These are phyloP conservation scores for Cupressus sempervirens DNA, from an alignment of 75 land plant species.

Conservation along the genomic window DNA sequence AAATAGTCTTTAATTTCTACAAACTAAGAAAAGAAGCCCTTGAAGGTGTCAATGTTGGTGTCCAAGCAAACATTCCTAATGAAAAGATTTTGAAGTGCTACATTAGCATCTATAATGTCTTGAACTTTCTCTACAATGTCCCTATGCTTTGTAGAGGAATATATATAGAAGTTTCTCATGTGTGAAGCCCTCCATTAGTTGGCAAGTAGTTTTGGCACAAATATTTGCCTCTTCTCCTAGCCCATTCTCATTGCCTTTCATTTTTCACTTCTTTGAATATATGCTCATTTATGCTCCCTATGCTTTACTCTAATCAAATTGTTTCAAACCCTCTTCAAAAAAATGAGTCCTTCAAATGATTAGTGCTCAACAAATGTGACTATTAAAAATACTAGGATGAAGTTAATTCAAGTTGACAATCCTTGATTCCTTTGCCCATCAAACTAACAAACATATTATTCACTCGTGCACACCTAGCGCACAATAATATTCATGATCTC, in stretches of 20 bases:
- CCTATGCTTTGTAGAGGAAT: conserved; percentile 24
- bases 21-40: conserved; percentile 45
- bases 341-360: too few species aligned
- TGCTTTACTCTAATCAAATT: too few species aligned
- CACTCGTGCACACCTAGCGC: too few species aligned
- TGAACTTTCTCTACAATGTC: conserved; percentile 16
- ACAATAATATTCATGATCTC: too few species aligned
- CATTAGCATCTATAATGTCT: conserved; percentile 34
- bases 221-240: not conserved
- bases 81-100: conserved; percentile 53
- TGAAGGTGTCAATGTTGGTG: conserved; percentile 34
- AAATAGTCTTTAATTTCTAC: conserved; percentile 56
- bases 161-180: conserved; percentile 33
- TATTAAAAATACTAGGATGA: too few species aligned
- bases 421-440: too few species aligned
- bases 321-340: too few species aligned
- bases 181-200: conserved; percentile 35
- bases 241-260: not conserved
- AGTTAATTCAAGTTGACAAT: too few species aligned
- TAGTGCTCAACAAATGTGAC: too few species aligned
- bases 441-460: too few species aligned
- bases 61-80: conserved; percentile 56
- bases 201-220: conserved; percentile 14
- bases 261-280: conserved; percentile 8
- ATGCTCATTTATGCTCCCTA: not conserved